Conservation (phyloP, 2,329 filamentous ascomycete species). For the Phyllosticta capitalensis region DNA sequence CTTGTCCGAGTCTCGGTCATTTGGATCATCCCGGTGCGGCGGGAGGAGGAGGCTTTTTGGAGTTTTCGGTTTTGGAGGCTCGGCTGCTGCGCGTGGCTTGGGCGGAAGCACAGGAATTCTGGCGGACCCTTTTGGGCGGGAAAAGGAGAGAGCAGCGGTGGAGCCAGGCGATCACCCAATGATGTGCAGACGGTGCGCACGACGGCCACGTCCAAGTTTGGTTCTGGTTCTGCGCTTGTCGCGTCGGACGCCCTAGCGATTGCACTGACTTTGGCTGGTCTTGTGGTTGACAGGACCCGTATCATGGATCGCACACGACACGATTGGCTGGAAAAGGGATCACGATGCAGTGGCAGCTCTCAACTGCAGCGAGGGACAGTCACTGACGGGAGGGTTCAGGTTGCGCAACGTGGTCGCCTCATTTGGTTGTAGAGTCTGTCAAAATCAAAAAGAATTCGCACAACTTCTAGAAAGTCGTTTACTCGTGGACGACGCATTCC, state of each 20-base stretch:
- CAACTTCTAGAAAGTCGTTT: too few relatives aligned
- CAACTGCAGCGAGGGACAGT: neutral
- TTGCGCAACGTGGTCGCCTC: neutral
- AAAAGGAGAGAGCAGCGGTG: neutral
- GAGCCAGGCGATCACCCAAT: neutral
- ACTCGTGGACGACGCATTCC: too few relatives aligned
- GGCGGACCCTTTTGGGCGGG: neutral
- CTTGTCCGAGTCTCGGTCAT: slow-evolving; percentile 1
- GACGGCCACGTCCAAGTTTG: too few relatives aligned
- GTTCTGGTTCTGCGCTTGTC: too few relatives aligned
- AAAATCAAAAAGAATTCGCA: too few relatives aligned
- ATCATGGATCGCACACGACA: too few relatives aligned
- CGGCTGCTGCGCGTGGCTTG: neutral
- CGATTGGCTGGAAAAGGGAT: neutral
- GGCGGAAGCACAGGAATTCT: neutral
- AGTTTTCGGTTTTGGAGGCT: neutral
- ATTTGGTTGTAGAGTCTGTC: neutral
- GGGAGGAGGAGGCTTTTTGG: neutral
- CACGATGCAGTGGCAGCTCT: neutral
- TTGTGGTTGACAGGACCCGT: too few relatives aligned
- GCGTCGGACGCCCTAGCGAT: too few relatives aligned
- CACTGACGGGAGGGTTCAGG: neutral
- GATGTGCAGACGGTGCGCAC: slow-evolving; percentile 5
- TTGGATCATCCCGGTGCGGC: slow-evolving; percentile 3
- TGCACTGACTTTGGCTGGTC: too few relatives aligned